Conservation (phyloP, 2,329 filamentous ascomycete species). For the Penicillium sp. region DNA sequence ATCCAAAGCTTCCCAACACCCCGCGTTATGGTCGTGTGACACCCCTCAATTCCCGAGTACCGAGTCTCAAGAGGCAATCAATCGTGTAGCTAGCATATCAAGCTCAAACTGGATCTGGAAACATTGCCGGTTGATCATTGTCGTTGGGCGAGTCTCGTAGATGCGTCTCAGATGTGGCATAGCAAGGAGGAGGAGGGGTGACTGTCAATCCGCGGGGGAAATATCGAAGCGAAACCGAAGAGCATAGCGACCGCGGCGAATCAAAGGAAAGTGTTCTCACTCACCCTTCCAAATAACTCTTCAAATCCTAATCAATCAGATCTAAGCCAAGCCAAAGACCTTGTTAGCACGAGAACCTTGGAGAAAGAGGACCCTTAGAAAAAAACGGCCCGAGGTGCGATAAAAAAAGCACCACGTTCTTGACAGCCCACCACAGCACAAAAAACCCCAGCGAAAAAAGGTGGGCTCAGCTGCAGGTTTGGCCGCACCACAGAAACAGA, state of each 20-base stretch:
- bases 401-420: slow-evolving; percentile 22
- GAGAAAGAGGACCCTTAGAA: slow-evolving; percentile 12
- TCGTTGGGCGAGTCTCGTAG: not conserved
- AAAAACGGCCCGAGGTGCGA: not conserved
- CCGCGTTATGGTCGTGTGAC: slow-evolving; percentile 1
- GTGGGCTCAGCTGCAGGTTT: not conserved
- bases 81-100: not conserved
- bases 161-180: slow-evolving; percentile 3
- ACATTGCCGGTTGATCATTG: not conserved
- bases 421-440: slow-evolving; percentile 30
- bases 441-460: not conserved
- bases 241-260: not conserved
- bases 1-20: slow-evolving; percentile 6
- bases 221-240: not conserved
- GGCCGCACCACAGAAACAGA: not conserved
- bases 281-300: slow-evolving; percentile 33
- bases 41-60: not conserved
- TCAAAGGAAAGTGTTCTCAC: slow-evolving; percentile 18
- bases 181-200: slow-evolving; percentile 9
- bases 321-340: slow-evolving; percentile 11
- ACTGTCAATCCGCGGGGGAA: slow-evolving; percentile 11
- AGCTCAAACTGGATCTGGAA: not conserved
- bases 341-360: slow-evolving; percentile 35
- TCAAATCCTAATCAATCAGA: slow-evolving; percentile 26
- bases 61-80: not conserved